Evolutionary conservation across 495 filamentous ascomycete genomes (phyloP).

Genomic region (Hypoxylon perforatum): DNA sequence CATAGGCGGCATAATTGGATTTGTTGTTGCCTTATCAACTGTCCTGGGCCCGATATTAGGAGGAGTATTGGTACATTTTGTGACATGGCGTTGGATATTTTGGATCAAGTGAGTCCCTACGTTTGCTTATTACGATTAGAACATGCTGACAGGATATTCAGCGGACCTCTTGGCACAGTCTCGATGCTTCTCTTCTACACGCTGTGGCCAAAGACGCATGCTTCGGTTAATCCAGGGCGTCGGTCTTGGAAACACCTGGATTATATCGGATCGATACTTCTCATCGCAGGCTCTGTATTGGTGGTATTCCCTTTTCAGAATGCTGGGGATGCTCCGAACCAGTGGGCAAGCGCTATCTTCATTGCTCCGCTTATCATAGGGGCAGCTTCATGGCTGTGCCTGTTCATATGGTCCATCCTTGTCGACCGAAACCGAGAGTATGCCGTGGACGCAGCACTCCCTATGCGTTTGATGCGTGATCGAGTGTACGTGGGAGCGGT

Average conservation of each 20-base stretch:
- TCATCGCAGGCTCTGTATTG: slow-evolving; percentile 66
- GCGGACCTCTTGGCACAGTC: slow-evolving; percentile 60
- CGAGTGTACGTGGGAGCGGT: slow-evolving; percentile 55
- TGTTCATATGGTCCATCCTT: slow-evolving; percentile 57
- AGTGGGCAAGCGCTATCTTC: slow-evolving; percentile 56
- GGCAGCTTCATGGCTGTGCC: slow-evolving; percentile 51
- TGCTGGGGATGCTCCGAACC: slow-evolving; percentile 51
- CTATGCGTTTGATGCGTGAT: slow-evolving; percentile 54
- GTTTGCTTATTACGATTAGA: not conserved
- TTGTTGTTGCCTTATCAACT: slow-evolving; percentile 50
- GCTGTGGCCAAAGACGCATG: slow-evolving; percentile 54
- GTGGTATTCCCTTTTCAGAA: slow-evolving; percentile 71
- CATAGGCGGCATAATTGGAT: slow-evolving; percentile 50
- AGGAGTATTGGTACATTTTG: slow-evolving; percentile 51
- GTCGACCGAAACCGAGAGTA: slow-evolving; percentile 42
- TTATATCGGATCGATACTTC: slow-evolving; percentile 63
- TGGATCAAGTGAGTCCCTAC: slow-evolving; percentile 59
- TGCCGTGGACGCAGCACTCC: slow-evolving; percentile 53
- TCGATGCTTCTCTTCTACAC: slow-evolving; percentile 61
- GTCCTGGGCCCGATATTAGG: slow-evolving; percentile 60
- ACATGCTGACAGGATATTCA: slow-evolving; percentile 22
- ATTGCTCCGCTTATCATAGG: slow-evolving; percentile 58
- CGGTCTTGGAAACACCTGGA: slow-evolving; percentile 63
- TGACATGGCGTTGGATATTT: slow-evolving; percentile 62
- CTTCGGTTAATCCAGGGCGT: slow-evolving; percentile 45